Base-by-base conservation (phyloP, 495 filamentous ascomycete species). In the Penicillium parvum region DNA sequence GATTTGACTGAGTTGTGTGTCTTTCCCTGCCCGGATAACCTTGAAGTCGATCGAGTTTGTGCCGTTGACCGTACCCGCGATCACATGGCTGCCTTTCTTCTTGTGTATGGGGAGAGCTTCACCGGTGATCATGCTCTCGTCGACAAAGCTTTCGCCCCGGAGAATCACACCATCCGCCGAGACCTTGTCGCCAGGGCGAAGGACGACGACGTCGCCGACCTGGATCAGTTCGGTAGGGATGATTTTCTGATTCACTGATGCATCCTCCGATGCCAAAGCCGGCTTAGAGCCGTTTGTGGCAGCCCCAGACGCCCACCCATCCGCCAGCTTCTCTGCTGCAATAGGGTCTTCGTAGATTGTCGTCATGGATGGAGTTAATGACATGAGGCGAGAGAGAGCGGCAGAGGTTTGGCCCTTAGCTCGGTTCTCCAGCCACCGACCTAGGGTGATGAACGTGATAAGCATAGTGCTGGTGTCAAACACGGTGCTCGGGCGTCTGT, bases 391-490 rank as follows among this genome's bases (percentile, higher is more conserved):
- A n/a, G 88, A 95, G 5, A 99, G 77, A 2, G 92, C 92, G 56
- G 88, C 92, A 6, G 90, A 96, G 0, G 92, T 99, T 62, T 97
- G 88, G 3, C 92, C 92, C 65, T 99, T 99, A 14, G 92, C 92
- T 10, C 86, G 74, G 52, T 97, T 99, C 62, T 99, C 92, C 7
- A 99, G 63, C 70, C 85, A 97, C 23, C 92, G 81, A 17, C 92
- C 90, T 3, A 99, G 71, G 0, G 87, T 87, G 63, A 96, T 88
- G 63, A 97, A 97, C 0, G 88, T 96, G 58, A 99, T 95, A 16
- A 99, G 78, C 94, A 97, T 99, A 16, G 89, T 96, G 60, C 90
- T 95, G 0, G 92, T 99, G 51, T 99, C 92, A 49, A 97, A 99
- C 3, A 97, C 84, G 5, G 87, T 96, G 40, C 78, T 81, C 2